These are phyloP conservation scores for Irpex rosettiformis DNA, from an alignment of 1,284 basidiomycete genomes.

Conservation along the genomic window DNA sequence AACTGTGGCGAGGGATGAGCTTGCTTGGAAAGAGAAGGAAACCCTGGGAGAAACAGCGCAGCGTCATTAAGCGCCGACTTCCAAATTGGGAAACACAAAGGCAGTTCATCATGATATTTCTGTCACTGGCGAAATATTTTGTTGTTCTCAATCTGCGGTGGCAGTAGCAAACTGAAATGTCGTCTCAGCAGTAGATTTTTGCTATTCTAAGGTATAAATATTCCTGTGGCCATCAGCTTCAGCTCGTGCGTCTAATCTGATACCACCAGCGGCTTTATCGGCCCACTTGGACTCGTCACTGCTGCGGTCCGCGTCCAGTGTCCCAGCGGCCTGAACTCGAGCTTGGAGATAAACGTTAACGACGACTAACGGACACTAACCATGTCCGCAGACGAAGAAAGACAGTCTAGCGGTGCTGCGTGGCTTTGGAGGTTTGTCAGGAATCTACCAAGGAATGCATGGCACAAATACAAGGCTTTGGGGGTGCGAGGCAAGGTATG, in stretches of 20 bases:
- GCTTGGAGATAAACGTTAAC: neutral
- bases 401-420: neutral
- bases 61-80: neutral
- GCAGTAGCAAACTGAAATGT: neutral
- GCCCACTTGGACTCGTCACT: neutral
- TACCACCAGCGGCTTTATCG: neutral
- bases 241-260: neutral
- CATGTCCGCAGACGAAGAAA: neutral
- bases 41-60: neutral
- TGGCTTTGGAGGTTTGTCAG: constrained; percentile 13
- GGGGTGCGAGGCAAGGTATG: constrained; percentile 17
- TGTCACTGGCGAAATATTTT: neutral
- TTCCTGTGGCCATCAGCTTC: neutral
- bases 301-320: neutral
- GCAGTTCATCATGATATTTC: neutral
- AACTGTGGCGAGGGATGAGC: no score
- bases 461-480: constrained; percentile 16
- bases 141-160: neutral
- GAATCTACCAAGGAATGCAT: constrained; percentile 13
- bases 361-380: neutral
- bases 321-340: no score
- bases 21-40: neutral
- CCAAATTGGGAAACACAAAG: neutral
- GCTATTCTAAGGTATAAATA: no score
- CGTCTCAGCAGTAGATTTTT: no score